Base-by-base conservation (phyloP, 345 rosid genomes). In the Euphorbia lathyris region DNA sequence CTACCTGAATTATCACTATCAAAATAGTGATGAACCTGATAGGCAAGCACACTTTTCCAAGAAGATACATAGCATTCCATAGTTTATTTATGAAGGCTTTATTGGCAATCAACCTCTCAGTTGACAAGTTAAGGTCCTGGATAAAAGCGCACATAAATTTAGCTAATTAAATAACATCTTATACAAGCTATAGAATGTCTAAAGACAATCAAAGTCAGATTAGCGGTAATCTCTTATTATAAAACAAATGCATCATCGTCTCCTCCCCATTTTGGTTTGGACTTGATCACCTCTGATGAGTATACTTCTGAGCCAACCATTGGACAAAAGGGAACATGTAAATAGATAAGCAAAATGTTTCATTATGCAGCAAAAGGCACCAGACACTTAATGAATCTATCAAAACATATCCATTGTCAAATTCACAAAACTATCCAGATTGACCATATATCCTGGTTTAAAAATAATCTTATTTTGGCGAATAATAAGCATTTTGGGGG, bases 261-360 rank as follows among this genome's bases (percentile, higher is more conserved):
- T n/a, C n/a, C n/a, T n/a, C n/a, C n/a, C n/a, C n/a, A n/a, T n/a
- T n/a, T n/a, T n/a, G n/a, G n/a, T n/a, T n/a, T n/a, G n/a, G n/a
- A n/a, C n/a, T n/a, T n/a, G n/a, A n/a, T 95, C 30, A 95, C 99
- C 82, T 92, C 98, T 5, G 98, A 90, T 30, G 98, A 95, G 82
- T 95, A 95, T 26, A 95, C 99, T 78, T 95, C 99, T 16, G 99
- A 95, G 63, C 99, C 98, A 50, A 95, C 97, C 99, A 95, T 95
- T 57, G 98, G 99, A 75, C 99, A 95, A 72, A 95, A 95, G 0
- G 99, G 99, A 77, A 95, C 97, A 97, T 93, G 67, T 78, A 80
- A 58, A 72, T 13, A 69, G 73, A 48, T n/a, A 65, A 25, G 53
- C 50, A 34, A 63, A 25, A 38, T 7, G 23, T 12, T 29, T 47